phyloP scores from a whole-genome alignment of 192 early-diverging fungal genomes.

The Linnemannia hyalina region DNA sequence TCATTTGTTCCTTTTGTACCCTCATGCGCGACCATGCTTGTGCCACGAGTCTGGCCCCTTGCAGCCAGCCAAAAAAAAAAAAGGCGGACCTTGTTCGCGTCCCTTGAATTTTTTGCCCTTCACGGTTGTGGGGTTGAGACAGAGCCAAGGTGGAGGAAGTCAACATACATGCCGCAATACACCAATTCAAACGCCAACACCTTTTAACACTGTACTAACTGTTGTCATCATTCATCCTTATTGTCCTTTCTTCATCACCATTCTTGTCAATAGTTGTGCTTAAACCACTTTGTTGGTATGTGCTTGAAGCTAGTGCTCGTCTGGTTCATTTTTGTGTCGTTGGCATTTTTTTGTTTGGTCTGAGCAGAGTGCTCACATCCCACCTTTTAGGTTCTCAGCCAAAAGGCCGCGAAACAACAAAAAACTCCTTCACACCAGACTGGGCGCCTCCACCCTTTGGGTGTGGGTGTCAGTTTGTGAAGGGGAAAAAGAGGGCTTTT shows the following conservation, averaged over 20 bases:
- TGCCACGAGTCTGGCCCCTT: not conserved
- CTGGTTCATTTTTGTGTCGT: slow-evolving; percentile 2
- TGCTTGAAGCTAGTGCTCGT: slow-evolving; percentile 18
- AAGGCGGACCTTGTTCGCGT: not conserved
- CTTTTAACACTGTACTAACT: not conserved
- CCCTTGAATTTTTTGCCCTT: not conserved
- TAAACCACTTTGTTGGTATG: slow-evolving; percentile 60
- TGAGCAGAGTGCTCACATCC: slow-evolving; percentile 1
- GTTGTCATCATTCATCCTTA: not conserved
- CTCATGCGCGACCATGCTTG: not conserved
- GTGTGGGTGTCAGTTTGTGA: not conserved
- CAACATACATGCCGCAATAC: not conserved
- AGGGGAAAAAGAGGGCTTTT: not conserved
- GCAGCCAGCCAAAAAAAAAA: not conserved
- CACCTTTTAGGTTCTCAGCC: slow-evolving; percentile 8
- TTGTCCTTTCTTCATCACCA: not conserved
- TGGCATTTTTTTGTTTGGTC: slow-evolving; percentile 14
- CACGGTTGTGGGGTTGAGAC: not conserved
- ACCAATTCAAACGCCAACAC: not conserved
- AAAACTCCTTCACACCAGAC: slow-evolving; percentile 1
- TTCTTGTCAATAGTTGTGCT: slow-evolving; percentile 42
- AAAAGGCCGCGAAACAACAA: slow-evolving; percentile 4
- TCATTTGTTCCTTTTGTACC: not conserved
- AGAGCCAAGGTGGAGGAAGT: not conserved
- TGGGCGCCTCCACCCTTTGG: not conserved